These are phyloP conservation scores for Colletotrichum orbiculare DNA, from an alignment of 2,329 filamentous ascomycete genomes.

Conservation along the genomic window DNA sequence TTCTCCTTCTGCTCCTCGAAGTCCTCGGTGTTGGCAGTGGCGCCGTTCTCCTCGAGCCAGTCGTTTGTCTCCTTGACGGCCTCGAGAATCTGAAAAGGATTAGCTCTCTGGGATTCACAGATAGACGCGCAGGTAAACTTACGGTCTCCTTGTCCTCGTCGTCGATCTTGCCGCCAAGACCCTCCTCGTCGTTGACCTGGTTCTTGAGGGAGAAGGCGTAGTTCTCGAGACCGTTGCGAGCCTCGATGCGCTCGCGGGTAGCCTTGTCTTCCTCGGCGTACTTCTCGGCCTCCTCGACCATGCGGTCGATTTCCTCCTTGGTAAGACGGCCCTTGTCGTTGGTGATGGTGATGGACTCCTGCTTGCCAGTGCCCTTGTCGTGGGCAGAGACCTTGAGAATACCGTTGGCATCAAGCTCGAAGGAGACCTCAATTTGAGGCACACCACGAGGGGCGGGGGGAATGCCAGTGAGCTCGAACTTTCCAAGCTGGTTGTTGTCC, in stretches of 20 bases:
- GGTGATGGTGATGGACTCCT: conserved; percentile 97
- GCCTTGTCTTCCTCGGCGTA: conserved; percentile 99
- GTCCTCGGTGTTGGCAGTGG: conserved; percentile 87
- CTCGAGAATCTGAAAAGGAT: conserved; percentile 74
- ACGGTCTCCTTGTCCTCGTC: conserved; percentile 98
- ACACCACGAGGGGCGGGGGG: conserved; percentile 95
- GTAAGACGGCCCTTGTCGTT: conserved; percentile 99
- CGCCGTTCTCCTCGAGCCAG: conserved; percentile 96
- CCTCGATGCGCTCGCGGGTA: conserved; percentile 95
- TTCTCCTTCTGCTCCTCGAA: conserved; percentile 99
- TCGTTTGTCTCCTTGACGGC: conserved; percentile 97
- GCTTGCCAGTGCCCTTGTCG: conserved; percentile 98
- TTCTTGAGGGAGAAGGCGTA: conserved; percentile 99
- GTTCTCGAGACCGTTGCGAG: conserved; percentile 97
- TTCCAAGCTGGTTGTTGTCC: conserved; percentile 97
- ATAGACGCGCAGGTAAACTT: conserved; percentile 54
- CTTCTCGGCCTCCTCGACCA: conserved; percentile 98
- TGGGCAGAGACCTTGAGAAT: conserved; percentile 96
- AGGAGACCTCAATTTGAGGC: conserved; percentile 97
- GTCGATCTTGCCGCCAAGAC: conserved; percentile 97
- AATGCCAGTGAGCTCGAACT: conserved; percentile 97
- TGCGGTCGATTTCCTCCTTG: conserved; percentile 97
- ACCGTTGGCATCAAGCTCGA: conserved; percentile 98
- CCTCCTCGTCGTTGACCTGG: conserved; percentile 97
- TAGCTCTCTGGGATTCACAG: not conserved